Evolutionary conservation across 345 rosid species (phyloP), one percentile per base, ranked within the genome.

Genomic region (Lepidium africanum): DNA sequence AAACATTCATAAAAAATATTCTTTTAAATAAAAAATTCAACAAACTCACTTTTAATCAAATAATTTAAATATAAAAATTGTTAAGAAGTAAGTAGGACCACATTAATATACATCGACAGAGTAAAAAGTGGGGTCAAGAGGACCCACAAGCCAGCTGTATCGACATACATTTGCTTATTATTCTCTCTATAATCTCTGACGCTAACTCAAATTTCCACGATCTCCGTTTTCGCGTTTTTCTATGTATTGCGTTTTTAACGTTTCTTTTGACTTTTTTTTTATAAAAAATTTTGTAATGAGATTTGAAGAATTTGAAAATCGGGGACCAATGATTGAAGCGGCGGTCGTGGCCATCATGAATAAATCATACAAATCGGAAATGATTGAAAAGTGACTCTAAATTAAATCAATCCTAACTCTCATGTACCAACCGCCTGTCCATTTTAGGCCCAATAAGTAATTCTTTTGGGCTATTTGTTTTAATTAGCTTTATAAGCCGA

Each of bases 301-400:
- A n/a, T 36, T 25, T 16, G 53, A 35, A 64, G 6, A 47, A 10
- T 5, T 52, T 49, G 65, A 67, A 74, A 74, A 66, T 59, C 8
- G 43, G 59, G 43, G 27, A 21, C 60, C 73, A 67, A 74, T 74
- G 69, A 74, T 74, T 74, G 78, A 53, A 74, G 14, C 68, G 73
- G 73, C 73, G 68, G 63, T 74, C 77, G 77, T 73, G 77, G 67
- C 53, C 62, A 66, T 73, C 77, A 74, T 74, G 63, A 74, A 67
- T 74, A 67, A 74, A 74, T 74, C 68, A 74, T 74, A 59, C 63
- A 67, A 67, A 59, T 61, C 50, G 27, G 72, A 74, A 66, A 73
- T 73, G 72, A 73, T 73, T 65, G 77, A 73, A 67, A 74, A 74
- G 63, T 51, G 72, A 59, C 72, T 51, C 7, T 9, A 59, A 43